Percentiles rank a stretch among this genome's conserved stretches.
These are phyloP conservation scores for Chaetomium fimeti DNA, from an alignment of 495 filamentous ascomycete species.

Conservation along the genomic window DNA sequence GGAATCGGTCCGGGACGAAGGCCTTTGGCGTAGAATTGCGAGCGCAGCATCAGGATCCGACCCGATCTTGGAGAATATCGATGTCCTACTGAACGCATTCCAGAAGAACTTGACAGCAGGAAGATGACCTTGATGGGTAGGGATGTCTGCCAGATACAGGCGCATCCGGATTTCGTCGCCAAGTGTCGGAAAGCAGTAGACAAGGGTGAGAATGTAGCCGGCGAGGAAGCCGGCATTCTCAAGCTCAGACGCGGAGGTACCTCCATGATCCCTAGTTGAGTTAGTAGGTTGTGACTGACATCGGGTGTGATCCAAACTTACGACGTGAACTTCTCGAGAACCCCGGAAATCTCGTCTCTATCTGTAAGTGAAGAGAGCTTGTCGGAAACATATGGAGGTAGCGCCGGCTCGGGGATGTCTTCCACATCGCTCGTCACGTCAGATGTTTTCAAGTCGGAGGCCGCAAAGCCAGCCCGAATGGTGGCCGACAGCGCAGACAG, in stretches of 20 bases:
- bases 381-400: slow-evolving; percentile 36
- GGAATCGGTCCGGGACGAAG: slow-evolving; percentile 25
- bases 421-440: slow-evolving; percentile 16
- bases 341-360: slow-evolving; percentile 42
- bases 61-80: slow-evolving; percentile 63
- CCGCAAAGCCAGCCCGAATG: slow-evolving; percentile 27
- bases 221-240: slow-evolving; percentile 73
- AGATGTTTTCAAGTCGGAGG: slow-evolving; percentile 13
- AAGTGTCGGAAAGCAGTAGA: slow-evolving; percentile 79
- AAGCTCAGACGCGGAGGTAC: slow-evolving; percentile 34
- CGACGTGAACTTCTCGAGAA: slow-evolving; percentile 41
- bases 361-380: slow-evolving; percentile 41
- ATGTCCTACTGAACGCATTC: slow-evolving; percentile 67
- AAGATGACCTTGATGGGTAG: slow-evolving; percentile 46
- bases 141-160: slow-evolving; percentile 77
- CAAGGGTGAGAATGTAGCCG: slow-evolving; percentile 79
- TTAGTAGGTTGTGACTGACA: slow-evolving; percentile 26
- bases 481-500: slow-evolving; percentile 30
- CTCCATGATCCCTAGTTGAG: slow-evolving; percentile 31
- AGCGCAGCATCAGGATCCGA: slow-evolving; percentile 31
- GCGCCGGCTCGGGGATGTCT: slow-evolving; percentile 15
- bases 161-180: slow-evolving; percentile 95
- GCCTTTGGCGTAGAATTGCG: slow-evolving; percentile 30
- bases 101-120: slow-evolving; percentile 90
- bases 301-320: slow-evolving; percentile 28